Percentiles rank a stretch among this genome's conserved stretches.
phyloP scores from a whole-genome alignment of 2,329 filamentous ascomycete genomes.

The Venturia effusa region DNA sequence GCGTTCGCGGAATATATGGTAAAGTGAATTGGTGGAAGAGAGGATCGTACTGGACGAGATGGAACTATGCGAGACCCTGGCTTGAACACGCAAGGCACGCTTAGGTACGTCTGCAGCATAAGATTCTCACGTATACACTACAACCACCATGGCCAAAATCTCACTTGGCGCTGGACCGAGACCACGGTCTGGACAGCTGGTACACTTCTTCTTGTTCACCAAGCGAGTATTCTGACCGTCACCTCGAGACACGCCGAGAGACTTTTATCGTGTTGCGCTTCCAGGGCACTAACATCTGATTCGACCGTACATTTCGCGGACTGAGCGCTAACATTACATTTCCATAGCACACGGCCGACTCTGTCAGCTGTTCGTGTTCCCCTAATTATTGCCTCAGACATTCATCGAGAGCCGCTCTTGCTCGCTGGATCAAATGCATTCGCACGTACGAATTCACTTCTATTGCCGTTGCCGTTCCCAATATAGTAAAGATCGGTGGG shows the following conservation, averaged over 20 bases:
- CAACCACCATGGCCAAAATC: not conserved
- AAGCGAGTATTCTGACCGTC: not conserved
- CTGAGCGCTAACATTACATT: not conserved
- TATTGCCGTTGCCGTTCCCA: not conserved
- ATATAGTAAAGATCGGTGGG: not conserved
- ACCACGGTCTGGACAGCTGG: not conserved
- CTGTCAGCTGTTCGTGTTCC: not conserved
- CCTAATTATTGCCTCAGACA: not conserved
- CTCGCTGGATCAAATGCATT: not conserved
- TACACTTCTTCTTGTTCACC: not conserved
- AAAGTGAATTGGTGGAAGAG: not conserved
- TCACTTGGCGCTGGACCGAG: not conserved
- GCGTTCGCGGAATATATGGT: not conserved
- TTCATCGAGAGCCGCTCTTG: not conserved
- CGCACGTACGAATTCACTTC: not conserved
- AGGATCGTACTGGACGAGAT: not conserved
- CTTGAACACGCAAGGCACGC: not conserved
- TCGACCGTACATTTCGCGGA: not conserved
- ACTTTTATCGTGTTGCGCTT: not conserved
- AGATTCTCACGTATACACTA: not conserved
- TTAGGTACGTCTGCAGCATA: not conserved
- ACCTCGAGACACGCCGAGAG: not conserved
- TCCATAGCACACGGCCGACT: not conserved
- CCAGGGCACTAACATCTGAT: not conserved
- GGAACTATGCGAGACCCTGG: not conserved